These are phyloP conservation scores for Ostreobium quekettii DNA, from an alignment of 139 green algal genomes.

Conservation along the genomic window DNA sequence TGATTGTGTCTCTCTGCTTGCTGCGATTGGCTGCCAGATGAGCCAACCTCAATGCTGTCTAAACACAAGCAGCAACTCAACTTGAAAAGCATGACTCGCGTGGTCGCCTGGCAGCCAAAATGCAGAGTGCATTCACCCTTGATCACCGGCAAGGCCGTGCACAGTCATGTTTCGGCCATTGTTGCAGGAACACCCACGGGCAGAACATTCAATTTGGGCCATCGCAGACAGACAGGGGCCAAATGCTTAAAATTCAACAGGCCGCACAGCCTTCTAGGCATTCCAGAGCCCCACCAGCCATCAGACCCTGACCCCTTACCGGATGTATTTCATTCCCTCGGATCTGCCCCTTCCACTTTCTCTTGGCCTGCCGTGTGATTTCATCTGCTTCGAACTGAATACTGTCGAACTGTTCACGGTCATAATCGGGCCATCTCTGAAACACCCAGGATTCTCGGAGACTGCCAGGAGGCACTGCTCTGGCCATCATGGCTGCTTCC, in stretches of 20 bases:
- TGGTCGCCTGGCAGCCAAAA: background rate
- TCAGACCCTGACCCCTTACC: conserved; percentile 8
- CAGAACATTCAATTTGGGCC: too few relatives aligned
- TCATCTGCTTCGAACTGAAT: conserved; percentile 24
- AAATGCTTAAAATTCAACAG: too few relatives aligned
- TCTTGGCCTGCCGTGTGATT: too few relatives aligned
- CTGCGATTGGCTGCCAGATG: background rate
- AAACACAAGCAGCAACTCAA: conserved; percentile 9
- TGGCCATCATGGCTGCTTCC: conserved; percentile 80
- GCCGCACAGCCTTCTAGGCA: too few relatives aligned
- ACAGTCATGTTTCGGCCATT: background rate
- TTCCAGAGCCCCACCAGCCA: too few relatives aligned
- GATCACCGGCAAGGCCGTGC: background rate
- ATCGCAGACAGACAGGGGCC: too few relatives aligned
- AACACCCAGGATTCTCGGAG: conserved; percentile 42
- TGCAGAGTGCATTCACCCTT: background rate
- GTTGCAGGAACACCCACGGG: background rate
- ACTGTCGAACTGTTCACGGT: conserved; percentile 28
- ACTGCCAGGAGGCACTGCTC: conserved; percentile 59
- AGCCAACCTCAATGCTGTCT: conserved; percentile 10
- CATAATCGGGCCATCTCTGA: conserved; percentile 45
- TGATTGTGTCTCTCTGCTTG: background rate
- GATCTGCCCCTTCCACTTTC: conserved; percentile 17
- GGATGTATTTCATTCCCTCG: conserved; percentile 22
- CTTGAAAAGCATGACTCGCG: background rate